These are phyloP conservation scores for Allium cepa DNA, from an alignment of 106 monocot species.

Conservation along the genomic window DNA sequence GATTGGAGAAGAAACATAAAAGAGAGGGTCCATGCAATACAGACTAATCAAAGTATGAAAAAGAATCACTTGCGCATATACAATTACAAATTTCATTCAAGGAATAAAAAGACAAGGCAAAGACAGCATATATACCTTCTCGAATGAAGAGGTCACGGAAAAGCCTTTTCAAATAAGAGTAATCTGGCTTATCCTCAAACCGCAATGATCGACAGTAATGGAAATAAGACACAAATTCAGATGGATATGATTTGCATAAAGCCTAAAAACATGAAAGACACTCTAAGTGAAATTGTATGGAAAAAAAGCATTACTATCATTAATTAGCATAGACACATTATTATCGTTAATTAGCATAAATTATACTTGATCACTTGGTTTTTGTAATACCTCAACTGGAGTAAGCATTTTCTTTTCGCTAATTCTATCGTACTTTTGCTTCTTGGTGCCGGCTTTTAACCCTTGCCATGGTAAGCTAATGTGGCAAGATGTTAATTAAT, in stretches of 20 bases:
- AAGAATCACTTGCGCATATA: too few species aligned
- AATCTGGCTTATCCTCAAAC: constrained; percentile 84
- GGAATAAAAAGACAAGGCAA: not conserved
- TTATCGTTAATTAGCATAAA: too few species aligned
- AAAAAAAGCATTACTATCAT: too few species aligned
- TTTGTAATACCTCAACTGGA: constrained; percentile 63
- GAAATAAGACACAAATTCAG: constrained; percentile 73
- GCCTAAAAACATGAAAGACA: constrained; percentile 20
- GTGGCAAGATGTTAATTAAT: not conserved
- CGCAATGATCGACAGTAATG: constrained; percentile 65
- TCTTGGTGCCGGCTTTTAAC: constrained; percentile 90
- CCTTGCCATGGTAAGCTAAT: constrained; percentile 94
- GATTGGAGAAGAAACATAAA: too few species aligned
- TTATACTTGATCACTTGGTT: too few species aligned
- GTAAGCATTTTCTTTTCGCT: constrained; percentile 96
- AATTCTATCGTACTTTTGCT: constrained; percentile 94
- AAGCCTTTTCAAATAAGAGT: constrained; percentile 65
- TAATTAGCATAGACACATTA: too few species aligned
- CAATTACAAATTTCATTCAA: not conserved
- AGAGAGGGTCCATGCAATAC: too few species aligned
- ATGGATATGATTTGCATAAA: constrained; percentile 60
- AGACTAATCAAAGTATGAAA: too few species aligned
- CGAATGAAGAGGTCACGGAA: constrained; percentile 79
- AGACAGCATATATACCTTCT: constrained; percentile 30
- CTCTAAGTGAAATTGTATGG: too few species aligned